Conservation (phyloP, 257 asterid species). For the Nicotiana sylvestris region DNA sequence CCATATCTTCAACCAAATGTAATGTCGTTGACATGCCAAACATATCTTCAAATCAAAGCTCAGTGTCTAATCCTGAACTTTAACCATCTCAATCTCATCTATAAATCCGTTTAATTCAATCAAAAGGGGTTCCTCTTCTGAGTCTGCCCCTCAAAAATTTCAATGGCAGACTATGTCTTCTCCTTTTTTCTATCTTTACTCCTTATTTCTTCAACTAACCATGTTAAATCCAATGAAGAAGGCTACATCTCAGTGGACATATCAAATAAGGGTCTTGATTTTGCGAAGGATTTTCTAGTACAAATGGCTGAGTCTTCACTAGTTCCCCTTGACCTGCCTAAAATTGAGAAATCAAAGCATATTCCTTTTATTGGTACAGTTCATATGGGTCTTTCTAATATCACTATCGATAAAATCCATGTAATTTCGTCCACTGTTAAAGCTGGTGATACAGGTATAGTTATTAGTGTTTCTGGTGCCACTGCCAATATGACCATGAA, state of each 20-base stretch:
- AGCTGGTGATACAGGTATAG: slow-evolving; percentile 64
- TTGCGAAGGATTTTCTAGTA: slow-evolving; percentile 58
- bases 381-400: slow-evolving; percentile 44
- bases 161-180: slow-evolving; percentile 33
- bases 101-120: background rate
- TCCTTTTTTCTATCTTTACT: slow-evolving; percentile 20
- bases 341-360: slow-evolving; percentile 43
- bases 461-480: slow-evolving; percentile 69
- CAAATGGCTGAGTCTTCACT: slow-evolving; percentile 53
- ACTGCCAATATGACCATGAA: slow-evolving; percentile 71
- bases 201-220: slow-evolving; percentile 16
- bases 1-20: background rate
- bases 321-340: slow-evolving; percentile 71
- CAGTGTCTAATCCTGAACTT: background rate
- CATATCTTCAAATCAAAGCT: background rate
- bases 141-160: background rate
- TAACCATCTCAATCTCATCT: background rate
- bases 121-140: background rate
- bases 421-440: slow-evolving; percentile 59
- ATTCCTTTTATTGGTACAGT: slow-evolving; percentile 72
- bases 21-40: background rate
- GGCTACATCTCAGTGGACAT: slow-evolving; percentile 50
- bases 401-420: slow-evolving; percentile 39
- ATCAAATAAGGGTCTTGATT: slow-evolving; percentile 76
- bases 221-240: slow-evolving; percentile 42